Conservation (phyloP, 768 basidiomycete genomes). For the Agaricus blazei region DNA sequence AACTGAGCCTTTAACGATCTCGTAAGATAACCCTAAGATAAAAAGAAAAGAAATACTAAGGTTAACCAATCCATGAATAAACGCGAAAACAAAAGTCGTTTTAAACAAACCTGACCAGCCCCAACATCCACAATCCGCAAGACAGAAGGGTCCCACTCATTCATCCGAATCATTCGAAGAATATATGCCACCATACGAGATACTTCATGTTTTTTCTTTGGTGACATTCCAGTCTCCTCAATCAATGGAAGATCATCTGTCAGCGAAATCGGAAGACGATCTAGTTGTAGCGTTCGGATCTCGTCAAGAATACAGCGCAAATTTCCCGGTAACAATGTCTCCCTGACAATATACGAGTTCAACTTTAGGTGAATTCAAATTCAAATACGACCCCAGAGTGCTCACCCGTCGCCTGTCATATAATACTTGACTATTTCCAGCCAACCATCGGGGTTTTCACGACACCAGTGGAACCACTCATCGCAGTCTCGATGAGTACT, state of each 20-base stretch:
- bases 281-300: conserved; percentile 19
- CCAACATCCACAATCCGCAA: conserved; percentile 65
- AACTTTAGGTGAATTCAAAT: not conserved
- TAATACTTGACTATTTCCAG: conserved; percentile 4
- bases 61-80: too few species aligned
- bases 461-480: not conserved
- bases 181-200: conserved; percentile 56
- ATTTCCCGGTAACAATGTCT: conserved; percentile 3
- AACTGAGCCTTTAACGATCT: conserved; percentile 36
- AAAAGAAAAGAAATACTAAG: too few species aligned
- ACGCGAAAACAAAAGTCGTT: not conserved
- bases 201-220: conserved; percentile 75
- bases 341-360: not conserved
- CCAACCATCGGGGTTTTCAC: not conserved
- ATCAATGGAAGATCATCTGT: conserved; percentile 9
- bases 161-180: conserved; percentile 26
- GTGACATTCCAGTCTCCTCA: conserved; percentile 51
- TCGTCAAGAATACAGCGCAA: conserved; percentile 14
- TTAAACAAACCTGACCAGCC: conserved; percentile 54
- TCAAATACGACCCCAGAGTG: not conserved
- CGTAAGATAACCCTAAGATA: conserved; percentile 52
- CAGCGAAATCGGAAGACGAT: conserved; percentile 19
- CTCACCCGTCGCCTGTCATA: conserved; percentile 2
- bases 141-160: conserved; percentile 12
- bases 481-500: not conserved